Percentiles rank a stretch among this genome's conserved stretches.
These are phyloP conservation scores for Lasiosphaeria ovina DNA, from an alignment of 495 filamentous ascomycete species.

Conservation along the genomic window DNA sequence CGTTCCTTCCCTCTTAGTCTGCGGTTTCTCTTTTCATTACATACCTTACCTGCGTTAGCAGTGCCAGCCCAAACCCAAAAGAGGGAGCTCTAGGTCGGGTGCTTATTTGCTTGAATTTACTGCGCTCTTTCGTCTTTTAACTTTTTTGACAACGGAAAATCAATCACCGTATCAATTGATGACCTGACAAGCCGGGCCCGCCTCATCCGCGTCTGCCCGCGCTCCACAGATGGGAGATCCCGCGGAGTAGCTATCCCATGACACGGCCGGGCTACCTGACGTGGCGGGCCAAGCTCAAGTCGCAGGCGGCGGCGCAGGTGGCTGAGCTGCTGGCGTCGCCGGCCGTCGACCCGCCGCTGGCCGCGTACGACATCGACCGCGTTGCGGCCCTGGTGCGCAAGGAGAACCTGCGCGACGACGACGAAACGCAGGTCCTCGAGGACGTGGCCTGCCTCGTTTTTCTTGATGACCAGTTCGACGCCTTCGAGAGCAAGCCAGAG, in stretches of 20 bases:
- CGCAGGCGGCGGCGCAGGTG: conserved; percentile 63
- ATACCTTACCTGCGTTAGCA: too few relatives aligned
- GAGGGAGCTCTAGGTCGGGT: too few relatives aligned
- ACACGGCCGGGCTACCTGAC: conserved; percentile 69
- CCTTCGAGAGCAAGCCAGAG: conserved; percentile 57
- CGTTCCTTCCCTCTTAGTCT: neutral
- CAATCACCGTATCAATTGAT: neutral
- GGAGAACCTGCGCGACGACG: conserved; percentile 59
- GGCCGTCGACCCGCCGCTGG: conserved; percentile 34
- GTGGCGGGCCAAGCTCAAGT: conserved; percentile 71
- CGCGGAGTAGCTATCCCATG: conserved; percentile 64
- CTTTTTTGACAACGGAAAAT: too few relatives aligned
- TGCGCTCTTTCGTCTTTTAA: too few relatives aligned
- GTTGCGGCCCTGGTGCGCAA: conserved; percentile 64
- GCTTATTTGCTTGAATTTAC: too few relatives aligned
- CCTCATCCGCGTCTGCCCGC: neutral
- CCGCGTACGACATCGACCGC: conserved; percentile 41
- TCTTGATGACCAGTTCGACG: conserved; percentile 78
- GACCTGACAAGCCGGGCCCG: neutral
- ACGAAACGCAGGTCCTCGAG: conserved; percentile 70
- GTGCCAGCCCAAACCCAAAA: too few relatives aligned
- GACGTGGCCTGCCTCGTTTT: conserved; percentile 87
- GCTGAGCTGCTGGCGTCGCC: conserved; percentile 51
- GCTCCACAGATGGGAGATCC: conserved; percentile 67
- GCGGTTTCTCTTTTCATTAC: too few relatives aligned